Percentiles rank a stretch among this genome's conserved stretches.
These are phyloP conservation scores for Ophioceras dolichostomum DNA, from an alignment of 2,329 filamentous ascomycete species.

Conservation along the genomic window DNA sequence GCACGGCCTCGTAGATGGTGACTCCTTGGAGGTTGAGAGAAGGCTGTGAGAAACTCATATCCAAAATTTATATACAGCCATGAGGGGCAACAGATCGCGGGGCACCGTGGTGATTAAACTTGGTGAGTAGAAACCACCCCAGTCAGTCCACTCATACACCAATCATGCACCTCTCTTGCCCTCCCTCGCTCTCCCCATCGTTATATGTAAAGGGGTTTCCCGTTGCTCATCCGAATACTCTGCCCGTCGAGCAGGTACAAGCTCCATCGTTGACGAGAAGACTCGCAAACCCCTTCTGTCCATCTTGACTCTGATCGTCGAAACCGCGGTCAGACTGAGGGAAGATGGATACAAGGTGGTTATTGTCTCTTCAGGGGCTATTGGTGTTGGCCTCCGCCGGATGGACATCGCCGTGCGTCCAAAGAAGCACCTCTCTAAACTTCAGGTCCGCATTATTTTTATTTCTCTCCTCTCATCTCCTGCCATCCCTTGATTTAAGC, in stretches of 20 bases:
- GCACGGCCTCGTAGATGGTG: too few species aligned
- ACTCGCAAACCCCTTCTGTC: conserved; percentile 89
- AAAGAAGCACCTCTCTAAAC: conserved; percentile 81
- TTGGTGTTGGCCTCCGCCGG: conserved; percentile 80
- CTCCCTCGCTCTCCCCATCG: too few species aligned
- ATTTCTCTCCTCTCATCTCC: too few species aligned
- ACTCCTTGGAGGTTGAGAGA: too few species aligned
- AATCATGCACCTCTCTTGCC: too few species aligned
- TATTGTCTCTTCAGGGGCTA: conserved; percentile 93
- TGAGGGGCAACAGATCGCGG: conserved; percentile 54
- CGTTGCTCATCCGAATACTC: neutral
- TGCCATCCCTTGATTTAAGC: too few species aligned
- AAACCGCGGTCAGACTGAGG: conserved; percentile 77
- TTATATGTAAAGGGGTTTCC: too few species aligned
- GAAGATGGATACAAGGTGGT: conserved; percentile 91
- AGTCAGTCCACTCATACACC: too few species aligned
- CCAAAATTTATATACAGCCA: conserved; percentile 27
- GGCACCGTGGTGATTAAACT: conserved; percentile 76
- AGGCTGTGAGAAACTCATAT: too few species aligned
- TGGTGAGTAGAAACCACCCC: conserved; percentile 45
- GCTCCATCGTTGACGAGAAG: conserved; percentile 95
- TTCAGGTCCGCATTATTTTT: conserved; percentile 56
- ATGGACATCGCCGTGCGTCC: conserved; percentile 84
- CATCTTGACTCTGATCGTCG: conserved; percentile 82
- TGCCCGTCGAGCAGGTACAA: conserved; percentile 63